A percentile compares a stretch with the other conserved stretches of the same genome.
Evolutionary conservation across 179 eudicot species (phyloP).

Genomic region (Monotropa hypopitys): DNA sequence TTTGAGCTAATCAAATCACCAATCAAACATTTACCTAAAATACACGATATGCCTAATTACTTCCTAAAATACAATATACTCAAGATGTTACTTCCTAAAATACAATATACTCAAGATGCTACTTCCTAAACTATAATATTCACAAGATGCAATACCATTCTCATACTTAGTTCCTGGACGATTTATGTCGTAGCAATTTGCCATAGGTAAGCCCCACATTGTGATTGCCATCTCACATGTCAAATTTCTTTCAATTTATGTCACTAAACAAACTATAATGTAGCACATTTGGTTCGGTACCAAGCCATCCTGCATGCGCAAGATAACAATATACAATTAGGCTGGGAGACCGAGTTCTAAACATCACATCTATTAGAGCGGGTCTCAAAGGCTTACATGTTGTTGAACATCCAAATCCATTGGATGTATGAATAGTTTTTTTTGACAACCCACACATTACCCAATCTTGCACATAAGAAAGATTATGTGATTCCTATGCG

Average conservation of each 20-base stretch:
- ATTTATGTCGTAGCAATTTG: background rate
- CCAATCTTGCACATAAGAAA: background rate
- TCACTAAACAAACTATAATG: background rate
- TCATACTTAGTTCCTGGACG: background rate
- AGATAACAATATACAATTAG: background rate
- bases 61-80: too few species aligned
- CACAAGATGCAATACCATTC: too few species aligned
- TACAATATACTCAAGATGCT: too few species aligned
- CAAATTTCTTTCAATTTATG: background rate
- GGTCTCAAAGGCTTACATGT: background rate
- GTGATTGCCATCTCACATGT: background rate
- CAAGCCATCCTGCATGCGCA: background rate
- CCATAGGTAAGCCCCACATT: background rate
- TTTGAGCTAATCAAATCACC: too few species aligned
- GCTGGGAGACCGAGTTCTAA: background rate
- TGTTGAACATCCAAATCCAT: background rate
- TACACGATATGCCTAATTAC: too few species aligned
- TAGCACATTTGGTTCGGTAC: background rate
- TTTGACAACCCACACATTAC: background rate
- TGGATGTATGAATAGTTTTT: background rate
- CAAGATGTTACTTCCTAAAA: too few species aligned
- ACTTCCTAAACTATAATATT: too few species aligned
- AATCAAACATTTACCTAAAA: too few species aligned
- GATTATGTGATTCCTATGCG: background rate
- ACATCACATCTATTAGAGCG: background rate